Conservation (phyloP, 306 rosid species). For the Vachellia collinsii region DNA sequence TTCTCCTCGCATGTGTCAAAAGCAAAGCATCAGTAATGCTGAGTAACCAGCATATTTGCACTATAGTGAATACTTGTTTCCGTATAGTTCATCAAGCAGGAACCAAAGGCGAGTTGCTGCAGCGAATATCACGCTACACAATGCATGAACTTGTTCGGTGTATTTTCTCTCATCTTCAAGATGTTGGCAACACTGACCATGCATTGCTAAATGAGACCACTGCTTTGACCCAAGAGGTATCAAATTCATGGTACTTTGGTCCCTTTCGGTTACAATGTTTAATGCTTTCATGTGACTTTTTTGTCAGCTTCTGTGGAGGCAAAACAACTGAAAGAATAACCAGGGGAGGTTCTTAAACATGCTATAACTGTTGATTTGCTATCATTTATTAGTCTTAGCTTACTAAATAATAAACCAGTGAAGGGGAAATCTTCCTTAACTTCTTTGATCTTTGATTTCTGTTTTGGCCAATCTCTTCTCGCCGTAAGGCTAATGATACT, state of each 20-base stretch:
- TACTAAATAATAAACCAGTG: conserved; percentile 22
- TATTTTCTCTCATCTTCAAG: conserved; percentile 90
- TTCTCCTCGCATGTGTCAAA: conserved; percentile 91
- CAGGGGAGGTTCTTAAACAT: conserved; percentile 21
- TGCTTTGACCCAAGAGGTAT: conserved; percentile 60
- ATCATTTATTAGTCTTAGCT: conserved; percentile 15
- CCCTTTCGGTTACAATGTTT: conserved; percentile 24
- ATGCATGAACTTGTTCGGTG: conserved; percentile 92
- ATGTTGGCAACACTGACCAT: conserved; percentile 59
- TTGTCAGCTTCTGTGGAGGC: conserved; percentile 15
- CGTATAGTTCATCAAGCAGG: conserved; percentile 98
- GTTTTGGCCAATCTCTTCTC: conserved; percentile 14
- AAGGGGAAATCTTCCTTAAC: conserved; percentile 9
- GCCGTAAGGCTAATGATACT: conserved; percentile 6
- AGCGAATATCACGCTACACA: conserved; percentile 94
- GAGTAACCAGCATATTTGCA: conserved; percentile 95
- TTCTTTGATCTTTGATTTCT: conserved; percentile 18
- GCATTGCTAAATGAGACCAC: conserved; percentile 55
- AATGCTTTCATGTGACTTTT: conserved; percentile 15
- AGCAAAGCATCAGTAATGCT: conserved; percentile 84
- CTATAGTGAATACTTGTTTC: conserved; percentile 90
- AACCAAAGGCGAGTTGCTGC: conserved; percentile 90
- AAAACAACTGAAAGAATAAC: conserved; percentile 4
- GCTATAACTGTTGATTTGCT: not conserved
- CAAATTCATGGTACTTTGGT: conserved; percentile 14